Percentiles rank a stretch among this genome's conserved stretches.
Conservation (phyloP, 306 rosid genomes). For the Delonix regia region DNA sequence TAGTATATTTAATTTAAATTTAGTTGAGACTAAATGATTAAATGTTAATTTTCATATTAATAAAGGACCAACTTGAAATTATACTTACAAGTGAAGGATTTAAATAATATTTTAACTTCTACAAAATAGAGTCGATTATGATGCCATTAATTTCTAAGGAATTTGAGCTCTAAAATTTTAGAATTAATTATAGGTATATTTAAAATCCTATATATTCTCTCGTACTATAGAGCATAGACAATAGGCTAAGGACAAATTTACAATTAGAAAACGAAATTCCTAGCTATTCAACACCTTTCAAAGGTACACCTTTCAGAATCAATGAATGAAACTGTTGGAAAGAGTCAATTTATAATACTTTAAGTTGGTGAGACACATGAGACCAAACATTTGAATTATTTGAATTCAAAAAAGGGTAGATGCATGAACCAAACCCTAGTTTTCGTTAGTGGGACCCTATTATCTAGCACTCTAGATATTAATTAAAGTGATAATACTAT, state of each 20-base stretch:
- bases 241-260: too few species aligned
- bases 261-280: too few species aligned
- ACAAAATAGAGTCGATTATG: not conserved
- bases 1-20: too few species aligned
- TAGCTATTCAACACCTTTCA: not conserved
- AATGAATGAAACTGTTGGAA: not conserved
- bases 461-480: not conserved
- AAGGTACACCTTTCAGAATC: not conserved
- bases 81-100: too few species aligned
- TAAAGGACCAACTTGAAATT: too few species aligned
- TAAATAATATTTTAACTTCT: too few species aligned
- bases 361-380: not conserved
- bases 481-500: not conserved
- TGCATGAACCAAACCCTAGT: conserved; percentile 49
- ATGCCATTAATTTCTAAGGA: not conserved
- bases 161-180: not conserved
- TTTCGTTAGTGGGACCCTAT: conserved; percentile 42
- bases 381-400: not conserved
- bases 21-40: too few species aligned
- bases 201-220: too few species aligned
- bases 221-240: too few species aligned
- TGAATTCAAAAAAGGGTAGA: not conserved
- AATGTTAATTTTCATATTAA: too few species aligned
- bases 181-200: too few species aligned
- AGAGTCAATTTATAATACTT: conserved; percentile 18